Evolutionary conservation across 2,329 filamentous ascomycete species (phyloP), one percentile per base, ranked within the genome.

Genomic region (Aspergillus cejpii): DNA sequence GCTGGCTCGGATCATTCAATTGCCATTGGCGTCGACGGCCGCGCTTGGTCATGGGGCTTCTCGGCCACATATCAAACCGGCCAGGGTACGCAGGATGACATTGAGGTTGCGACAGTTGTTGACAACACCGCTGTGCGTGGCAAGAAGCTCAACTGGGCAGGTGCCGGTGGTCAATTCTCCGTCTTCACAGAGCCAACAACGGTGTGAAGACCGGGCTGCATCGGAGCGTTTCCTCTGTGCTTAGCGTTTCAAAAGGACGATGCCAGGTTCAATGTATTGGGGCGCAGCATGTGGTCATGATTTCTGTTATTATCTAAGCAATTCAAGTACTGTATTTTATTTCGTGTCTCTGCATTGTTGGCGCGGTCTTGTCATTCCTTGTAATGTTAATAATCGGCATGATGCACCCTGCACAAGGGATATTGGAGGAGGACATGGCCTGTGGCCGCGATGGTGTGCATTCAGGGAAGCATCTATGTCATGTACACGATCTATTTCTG

Each of bases 71-170:
- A 87, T 66, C 86, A 91, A 69, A 88, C 85, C 3, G 87, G 87
- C 8, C 82, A 83, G 56, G 86, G 85, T 33, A 82, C 76, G 1
- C 80, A 80, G n/a, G 86, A 92, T 39, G 88, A 95, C 56, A 77
- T 95, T 23, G 77, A 84, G 54, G 75, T 79, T 19, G 87, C 90
- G 0, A 92, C 85, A 0, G 59, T 83, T 39, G 86, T 96, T 44
- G 85, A 94, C 59, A 95, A 95, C 71, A 85, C 83, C 10, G 89
- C 88, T 33, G 79, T 92, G 21, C 77, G 81, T 23, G 86, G 80
- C 33, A 83, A 84, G 68, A 81, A 83, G 65, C 75, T 96, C 34
- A 75, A 81, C 26, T 87, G 77, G 68, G 86, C 85, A n/a, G 87
- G 86, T 34, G 84, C 84, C n/a, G 90, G 91, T 53, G 89, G 89